A percentile compares a stretch with the other conserved stretches of the same genome.
Evolutionary conservation across 305 asterid genomes (phyloP).

Genomic region (Fraxinus angustifolia): DNA sequence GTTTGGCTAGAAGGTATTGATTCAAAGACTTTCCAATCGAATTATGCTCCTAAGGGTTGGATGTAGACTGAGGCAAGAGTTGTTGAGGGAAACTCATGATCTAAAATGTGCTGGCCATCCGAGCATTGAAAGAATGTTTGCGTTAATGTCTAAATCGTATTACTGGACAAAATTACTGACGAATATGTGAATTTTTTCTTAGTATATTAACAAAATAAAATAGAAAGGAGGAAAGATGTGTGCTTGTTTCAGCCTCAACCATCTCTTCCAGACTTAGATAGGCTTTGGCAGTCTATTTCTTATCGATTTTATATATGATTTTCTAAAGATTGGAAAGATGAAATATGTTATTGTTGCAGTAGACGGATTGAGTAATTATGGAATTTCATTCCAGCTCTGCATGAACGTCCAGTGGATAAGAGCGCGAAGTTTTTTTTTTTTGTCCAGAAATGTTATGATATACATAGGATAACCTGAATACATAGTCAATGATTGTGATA

Average conservation of each 20-base stretch:
- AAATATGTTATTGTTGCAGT: background rate
- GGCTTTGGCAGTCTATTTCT: background rate
- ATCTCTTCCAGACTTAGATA: background rate
- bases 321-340: background rate
- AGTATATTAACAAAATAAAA: background rate
- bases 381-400: background rate
- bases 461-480: background rate
- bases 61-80: background rate
- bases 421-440: background rate
- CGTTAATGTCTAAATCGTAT: background rate
- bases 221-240: background rate
- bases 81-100: background rate
- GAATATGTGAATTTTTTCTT: background rate
- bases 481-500: background rate
- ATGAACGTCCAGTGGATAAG: background rate
- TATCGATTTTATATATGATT: background rate
- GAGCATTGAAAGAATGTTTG: background rate
- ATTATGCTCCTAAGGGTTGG: background rate
- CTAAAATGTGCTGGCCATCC: background rate
- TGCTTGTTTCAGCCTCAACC: background rate
- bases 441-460: background rate
- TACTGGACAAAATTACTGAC: background rate
- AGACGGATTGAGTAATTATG: conserved; percentile 1
- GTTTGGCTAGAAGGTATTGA: background rate
- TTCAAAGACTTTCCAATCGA: background rate